These are phyloP conservation scores for Osmanthus fragrans DNA, from an alignment of 257 asterid genomes.

Conservation along the genomic window DNA sequence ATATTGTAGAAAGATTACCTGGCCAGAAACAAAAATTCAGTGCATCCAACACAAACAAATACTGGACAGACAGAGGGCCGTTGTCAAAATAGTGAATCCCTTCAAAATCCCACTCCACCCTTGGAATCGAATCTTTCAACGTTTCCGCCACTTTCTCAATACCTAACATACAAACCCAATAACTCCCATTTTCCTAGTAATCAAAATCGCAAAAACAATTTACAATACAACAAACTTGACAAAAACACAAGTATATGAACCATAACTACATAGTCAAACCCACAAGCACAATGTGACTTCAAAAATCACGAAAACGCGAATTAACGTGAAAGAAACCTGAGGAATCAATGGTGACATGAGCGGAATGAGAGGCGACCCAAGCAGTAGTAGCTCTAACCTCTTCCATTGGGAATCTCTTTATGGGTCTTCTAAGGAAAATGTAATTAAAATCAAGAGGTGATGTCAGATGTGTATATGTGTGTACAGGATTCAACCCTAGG, in stretches of 20 bases:
- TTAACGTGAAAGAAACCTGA: slow-evolving; percentile 48
- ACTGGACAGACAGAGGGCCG: slow-evolving; percentile 94
- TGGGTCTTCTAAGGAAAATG: background rate
- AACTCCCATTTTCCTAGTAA: background rate
- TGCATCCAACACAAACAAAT: slow-evolving; percentile 87
- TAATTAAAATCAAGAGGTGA: background rate
- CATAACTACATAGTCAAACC: background rate
- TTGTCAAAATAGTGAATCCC: slow-evolving; percentile 92
- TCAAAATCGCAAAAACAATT: background rate
- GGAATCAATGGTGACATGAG: slow-evolving; percentile 75
- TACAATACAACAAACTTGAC: background rate
- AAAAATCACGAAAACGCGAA: background rate
- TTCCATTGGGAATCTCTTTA: slow-evolving; percentile 50
- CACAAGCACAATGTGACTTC: background rate
- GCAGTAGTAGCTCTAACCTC: slow-evolving; percentile 74
- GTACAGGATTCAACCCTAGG: background rate
- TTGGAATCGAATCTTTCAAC: slow-evolving; percentile 68
- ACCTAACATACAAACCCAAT: slow-evolving; percentile 35
- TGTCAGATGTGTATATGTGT: background rate
- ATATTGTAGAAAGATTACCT: slow-evolving; percentile 42
- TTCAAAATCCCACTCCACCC: slow-evolving; percentile 96
- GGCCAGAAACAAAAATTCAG: slow-evolving; percentile 99
- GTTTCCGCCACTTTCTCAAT: slow-evolving; percentile 68
- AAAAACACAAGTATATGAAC: background rate
- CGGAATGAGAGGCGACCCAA: slow-evolving; percentile 87